Conservation (phyloP, 2,329 filamentous ascomycete genomes). For the Microcyclosporella mali region DNA sequence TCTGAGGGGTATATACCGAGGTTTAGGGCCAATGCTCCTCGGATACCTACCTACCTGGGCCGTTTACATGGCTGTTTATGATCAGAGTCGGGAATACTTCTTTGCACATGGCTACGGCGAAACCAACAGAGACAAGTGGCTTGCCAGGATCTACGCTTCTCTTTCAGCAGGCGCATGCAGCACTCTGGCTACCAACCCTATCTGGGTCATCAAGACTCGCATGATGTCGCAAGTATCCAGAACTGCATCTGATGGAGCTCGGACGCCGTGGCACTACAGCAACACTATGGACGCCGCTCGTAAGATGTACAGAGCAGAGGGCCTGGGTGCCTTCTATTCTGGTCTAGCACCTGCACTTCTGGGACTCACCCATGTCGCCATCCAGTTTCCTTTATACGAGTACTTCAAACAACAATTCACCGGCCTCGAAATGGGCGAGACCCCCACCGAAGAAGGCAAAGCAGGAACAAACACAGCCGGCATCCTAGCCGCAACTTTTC, state of each 20-base stretch:
- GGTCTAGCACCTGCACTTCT: slow-evolving; percentile 87
- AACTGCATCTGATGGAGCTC: slow-evolving; percentile 48
- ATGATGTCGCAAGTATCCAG: slow-evolving; percentile 85
- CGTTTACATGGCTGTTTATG: slow-evolving; percentile 95
- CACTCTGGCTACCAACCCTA: slow-evolving; percentile 91
- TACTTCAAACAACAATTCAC: slow-evolving; percentile 87
- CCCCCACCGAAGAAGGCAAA: slow-evolving; percentile 46
- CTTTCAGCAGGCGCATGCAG: slow-evolving; percentile 87
- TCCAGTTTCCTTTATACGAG: slow-evolving; percentile 95
- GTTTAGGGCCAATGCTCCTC: slow-evolving; percentile 86
- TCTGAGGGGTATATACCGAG: slow-evolving; percentile 82
- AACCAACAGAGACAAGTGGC: slow-evolving; percentile 55
- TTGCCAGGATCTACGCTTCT: slow-evolving; percentile 82
- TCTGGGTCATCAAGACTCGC: slow-evolving; percentile 98
- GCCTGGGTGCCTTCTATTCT: slow-evolving; percentile 86
- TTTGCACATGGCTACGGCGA: slow-evolving; percentile 46
- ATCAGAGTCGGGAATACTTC: slow-evolving; percentile 73
- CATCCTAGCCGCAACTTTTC: slow-evolving; percentile 78
- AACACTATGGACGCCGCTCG: slow-evolving; percentile 84
- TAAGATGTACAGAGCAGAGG: slow-evolving; percentile 93
- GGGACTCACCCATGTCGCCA: slow-evolving; percentile 88
- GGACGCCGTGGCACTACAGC: slow-evolving; percentile 82
- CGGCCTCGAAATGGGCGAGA: slow-evolving; percentile 76
- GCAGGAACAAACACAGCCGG: slow-evolving; percentile 63
- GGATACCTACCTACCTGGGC: slow-evolving; percentile 98